Conservation (phyloP, 805 yeast genomes). For the Scheffersomyces coipomensis region DNA sequence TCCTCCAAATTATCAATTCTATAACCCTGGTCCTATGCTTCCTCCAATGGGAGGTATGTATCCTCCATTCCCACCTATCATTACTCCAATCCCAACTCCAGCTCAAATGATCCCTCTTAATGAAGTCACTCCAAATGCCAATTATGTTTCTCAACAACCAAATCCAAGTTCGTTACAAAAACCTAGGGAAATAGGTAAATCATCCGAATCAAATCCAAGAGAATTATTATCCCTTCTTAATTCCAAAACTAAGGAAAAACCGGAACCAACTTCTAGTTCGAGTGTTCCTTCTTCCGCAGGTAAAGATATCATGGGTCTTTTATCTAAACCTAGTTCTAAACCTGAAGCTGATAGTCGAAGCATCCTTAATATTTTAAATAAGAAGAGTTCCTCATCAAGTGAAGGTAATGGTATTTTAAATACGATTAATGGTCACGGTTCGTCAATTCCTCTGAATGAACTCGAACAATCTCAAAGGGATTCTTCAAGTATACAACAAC, state of each 20-base stretch:
- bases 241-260: neutral
- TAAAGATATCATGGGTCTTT: neutral
- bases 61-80: constrained; percentile 3
- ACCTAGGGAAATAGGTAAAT: constrained; percentile 13
- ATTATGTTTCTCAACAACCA: constrained; percentile 16
- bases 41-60: neutral
- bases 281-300: neutral
- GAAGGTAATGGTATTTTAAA: constrained; percentile 1
- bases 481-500: constrained; percentile 5
- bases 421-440: neutral
- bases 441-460: constrained; percentile 20
- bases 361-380: neutral
- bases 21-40: neutral
- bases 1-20: constrained; percentile 13
- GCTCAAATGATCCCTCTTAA: constrained; percentile 4
- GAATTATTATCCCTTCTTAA: constrained; percentile 1
- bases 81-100: constrained; percentile 5
- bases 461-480: constrained; percentile 16
- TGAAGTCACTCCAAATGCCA: constrained; percentile 6
- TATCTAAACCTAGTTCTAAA: neutral
- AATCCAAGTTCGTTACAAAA: constrained; percentile 39
- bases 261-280: neutral
- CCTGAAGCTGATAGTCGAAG: neutral
- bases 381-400: constrained; percentile 4
- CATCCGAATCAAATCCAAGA: neutral